Conservation (phyloP, 2,329 filamentous ascomycete species). For the Ophiobolus disseminans region DNA sequence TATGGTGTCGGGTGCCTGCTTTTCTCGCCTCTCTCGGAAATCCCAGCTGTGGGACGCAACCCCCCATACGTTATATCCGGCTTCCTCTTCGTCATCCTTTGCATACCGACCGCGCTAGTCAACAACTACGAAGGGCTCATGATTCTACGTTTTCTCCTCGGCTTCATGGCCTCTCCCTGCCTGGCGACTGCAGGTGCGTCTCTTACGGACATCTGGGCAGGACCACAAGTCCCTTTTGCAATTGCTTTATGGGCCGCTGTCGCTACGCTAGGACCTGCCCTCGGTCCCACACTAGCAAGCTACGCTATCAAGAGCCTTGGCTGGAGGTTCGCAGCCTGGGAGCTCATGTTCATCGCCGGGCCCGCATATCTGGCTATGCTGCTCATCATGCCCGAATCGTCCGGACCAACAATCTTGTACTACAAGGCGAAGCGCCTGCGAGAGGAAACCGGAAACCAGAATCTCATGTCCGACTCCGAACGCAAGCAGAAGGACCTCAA, state of each 20-base stretch:
- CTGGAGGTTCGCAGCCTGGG: conserved; percentile 86
- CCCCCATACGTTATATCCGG: conserved; percentile 72
- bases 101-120: conserved; percentile 68
- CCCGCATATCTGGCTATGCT: conserved; percentile 76
- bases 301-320: conserved; percentile 72
- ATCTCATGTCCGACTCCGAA: conserved; percentile 79
- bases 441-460: conserved; percentile 68
- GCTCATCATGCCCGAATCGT: conserved; percentile 86
- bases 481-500: conserved; percentile 63
- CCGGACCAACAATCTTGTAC: conserved; percentile 65
- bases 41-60: conserved; percentile 70
- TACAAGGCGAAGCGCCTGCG: conserved; percentile 75
- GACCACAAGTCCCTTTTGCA: conserved; percentile 51
- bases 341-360: conserved; percentile 78
- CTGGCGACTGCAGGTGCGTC: conserved; percentile 46
- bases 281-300: conserved; percentile 68
- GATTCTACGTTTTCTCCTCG: conserved; percentile 53
- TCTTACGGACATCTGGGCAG: conserved; percentile 45
- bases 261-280: conserved; percentile 68
- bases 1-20: conserved; percentile 67
- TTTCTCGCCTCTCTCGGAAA: conserved; percentile 70
- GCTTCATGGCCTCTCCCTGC: conserved; percentile 45
- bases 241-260: conserved; percentile 52
- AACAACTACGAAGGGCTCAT: conserved; percentile 68
- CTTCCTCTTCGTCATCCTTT: conserved; percentile 70